Evolutionary conservation across 306 rosid species (phyloP), one percentile per base, ranked within the genome.

Genomic region (Bauhinia variegata): DNA sequence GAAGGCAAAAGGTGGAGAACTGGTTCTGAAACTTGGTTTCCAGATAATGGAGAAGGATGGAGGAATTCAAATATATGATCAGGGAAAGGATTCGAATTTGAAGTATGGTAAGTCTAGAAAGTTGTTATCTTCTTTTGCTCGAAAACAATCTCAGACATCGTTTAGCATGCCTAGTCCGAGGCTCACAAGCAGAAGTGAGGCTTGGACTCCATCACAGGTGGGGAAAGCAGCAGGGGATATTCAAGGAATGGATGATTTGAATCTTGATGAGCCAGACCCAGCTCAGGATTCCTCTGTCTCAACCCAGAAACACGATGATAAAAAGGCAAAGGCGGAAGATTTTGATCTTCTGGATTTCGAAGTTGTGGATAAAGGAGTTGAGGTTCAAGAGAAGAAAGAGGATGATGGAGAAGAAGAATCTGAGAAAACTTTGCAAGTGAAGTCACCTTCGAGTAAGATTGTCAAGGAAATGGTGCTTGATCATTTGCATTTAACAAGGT

Each of bases 31-130:
- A 76, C 77, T 95, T 52, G 97, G 96, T 28, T 90, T 95, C 62
- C 99, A 95, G 77, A 86, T 95, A 53, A 87, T 95, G 97, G 97
- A 95, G 82, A 93, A 90, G 59, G 99, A 95, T 63, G 97, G 95
- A 44, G 92, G 88, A 56, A 54, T 88, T 65, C 95, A 86, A 28
- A 88, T 95, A 50, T 95, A 91, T 42, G 81, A 66, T 46, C 92
- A 81, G 34, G 56, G 31, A 60, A 66, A 79, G 59, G 84, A 82
- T 23, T 14, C 39, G 49, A 88, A 65, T 68, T 60, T 80, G 6
- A 81, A 73, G 51, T 47, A 82, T 11, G 75, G 81, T 19, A 89
- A 86, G 70, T 70, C 72, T 9, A 77, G 67, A 44, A 75, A 16
- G 28, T 65, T 82, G 11, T 15, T 87, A 38, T 65, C 86, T 65